Conservation (phyloP, 192 early-diverging fungal species). For the Coemansia sp. region DNA sequence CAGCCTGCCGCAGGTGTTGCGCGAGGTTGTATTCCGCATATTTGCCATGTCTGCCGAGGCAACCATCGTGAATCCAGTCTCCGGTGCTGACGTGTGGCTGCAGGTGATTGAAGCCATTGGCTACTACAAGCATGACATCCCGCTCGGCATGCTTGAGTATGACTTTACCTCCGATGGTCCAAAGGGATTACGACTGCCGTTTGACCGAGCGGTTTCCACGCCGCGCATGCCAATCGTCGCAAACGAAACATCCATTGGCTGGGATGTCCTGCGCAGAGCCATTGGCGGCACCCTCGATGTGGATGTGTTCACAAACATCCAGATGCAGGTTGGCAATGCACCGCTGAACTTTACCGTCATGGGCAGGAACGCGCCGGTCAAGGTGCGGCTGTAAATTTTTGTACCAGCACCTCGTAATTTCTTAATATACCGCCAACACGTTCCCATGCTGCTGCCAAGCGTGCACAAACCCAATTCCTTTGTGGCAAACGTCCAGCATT, state of each 20-base stretch:
- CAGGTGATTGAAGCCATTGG: slow-evolving; percentile 34
- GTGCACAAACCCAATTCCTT: too few relatives aligned
- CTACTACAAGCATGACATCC: slow-evolving; percentile 26
- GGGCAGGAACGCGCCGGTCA: slow-evolving; percentile 35
- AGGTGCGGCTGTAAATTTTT: slow-evolving; percentile 20
- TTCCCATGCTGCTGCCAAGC: too few relatives aligned
- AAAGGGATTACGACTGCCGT: slow-evolving; percentile 32
- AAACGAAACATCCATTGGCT: slow-evolving; percentile 46
- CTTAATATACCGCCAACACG: too few relatives aligned
- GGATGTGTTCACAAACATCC: slow-evolving; percentile 36
- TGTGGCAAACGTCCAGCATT: too few relatives aligned
- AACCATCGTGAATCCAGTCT: slow-evolving; percentile 40
- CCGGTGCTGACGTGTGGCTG: slow-evolving; percentile 37
- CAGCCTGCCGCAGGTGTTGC: slow-evolving; percentile 16
- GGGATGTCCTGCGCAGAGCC: slow-evolving; percentile 36
- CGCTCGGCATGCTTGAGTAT: slow-evolving; percentile 31
- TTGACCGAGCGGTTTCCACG: slow-evolving; percentile 18
- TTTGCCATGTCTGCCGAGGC: slow-evolving; percentile 38
- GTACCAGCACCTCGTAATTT: background rate
- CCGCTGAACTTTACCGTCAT: slow-evolving; percentile 36
- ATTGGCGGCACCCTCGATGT: slow-evolving; percentile 44
- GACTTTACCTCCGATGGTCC: slow-evolving; percentile 18
- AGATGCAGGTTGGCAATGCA: slow-evolving; percentile 34
- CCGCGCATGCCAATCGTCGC: slow-evolving; percentile 29
- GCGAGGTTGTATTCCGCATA: slow-evolving; percentile 28